Percentiles rank a stretch among this genome's conserved stretches.
These are phyloP conservation scores for Xanthoceras sorbifolium DNA, from an alignment of 345 rosid species.

Conservation along the genomic window DNA sequence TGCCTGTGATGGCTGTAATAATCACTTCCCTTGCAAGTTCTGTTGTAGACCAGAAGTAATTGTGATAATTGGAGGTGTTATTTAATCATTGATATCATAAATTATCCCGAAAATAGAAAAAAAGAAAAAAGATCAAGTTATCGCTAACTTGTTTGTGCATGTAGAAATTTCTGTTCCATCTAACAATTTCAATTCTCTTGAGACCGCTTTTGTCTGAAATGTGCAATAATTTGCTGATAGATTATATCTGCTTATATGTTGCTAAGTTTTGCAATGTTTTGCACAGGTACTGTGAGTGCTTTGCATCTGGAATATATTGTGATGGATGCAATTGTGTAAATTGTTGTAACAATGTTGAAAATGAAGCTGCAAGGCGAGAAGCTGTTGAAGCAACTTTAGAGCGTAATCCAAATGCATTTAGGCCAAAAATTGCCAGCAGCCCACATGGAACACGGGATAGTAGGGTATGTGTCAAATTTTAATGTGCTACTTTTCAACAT, in stretches of 20 bases:
- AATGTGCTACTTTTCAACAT: not conserved
- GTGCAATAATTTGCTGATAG: slow-evolving; percentile 3
- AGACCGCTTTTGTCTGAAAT: not conserved
- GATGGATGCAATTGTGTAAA: slow-evolving; percentile 97
- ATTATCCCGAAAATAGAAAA: not conserved
- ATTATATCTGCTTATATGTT: slow-evolving; percentile 6
- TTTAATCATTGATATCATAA: not conserved
- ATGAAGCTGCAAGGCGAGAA: slow-evolving; percentile 88
- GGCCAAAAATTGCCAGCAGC: slow-evolving; percentile 97
- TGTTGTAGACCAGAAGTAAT: not conserved
- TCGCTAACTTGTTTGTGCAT: not conserved
- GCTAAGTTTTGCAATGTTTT: slow-evolving; percentile 22
- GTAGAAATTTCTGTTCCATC: not conserved
- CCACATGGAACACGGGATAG: slow-evolving; percentile 80
- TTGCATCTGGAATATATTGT: slow-evolving; percentile 95
- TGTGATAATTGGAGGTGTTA: not conserved
- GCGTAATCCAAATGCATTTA: slow-evolving; percentile 96
- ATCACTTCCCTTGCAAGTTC: not conserved
- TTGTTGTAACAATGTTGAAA: slow-evolving; percentile 91
- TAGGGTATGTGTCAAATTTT: slow-evolving; percentile 48
- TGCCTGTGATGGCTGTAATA: not conserved
- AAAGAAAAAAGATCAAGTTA: not conserved
- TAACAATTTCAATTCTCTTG: slow-evolving; percentile 8
- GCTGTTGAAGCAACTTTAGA: slow-evolving; percentile 95
- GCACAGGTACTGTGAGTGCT: slow-evolving; percentile 94